Percentiles rank a stretch among this genome's conserved stretches.
Conservation (phyloP, 78 protist species). For the Dictyostelium purpureum region DNA sequence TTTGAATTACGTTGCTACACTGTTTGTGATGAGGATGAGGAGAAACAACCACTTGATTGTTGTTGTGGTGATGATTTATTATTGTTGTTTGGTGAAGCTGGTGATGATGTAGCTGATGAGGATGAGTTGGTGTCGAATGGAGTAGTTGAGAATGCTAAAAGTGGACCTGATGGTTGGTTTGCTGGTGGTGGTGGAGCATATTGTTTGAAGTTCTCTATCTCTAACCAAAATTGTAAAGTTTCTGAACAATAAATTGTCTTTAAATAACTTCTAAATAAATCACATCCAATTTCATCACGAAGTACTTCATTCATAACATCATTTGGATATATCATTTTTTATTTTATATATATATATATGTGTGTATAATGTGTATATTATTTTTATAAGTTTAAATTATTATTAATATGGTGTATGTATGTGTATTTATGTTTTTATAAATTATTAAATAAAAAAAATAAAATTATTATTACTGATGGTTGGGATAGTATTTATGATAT, state of each 20-base stretch:
- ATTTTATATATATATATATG: neutral
- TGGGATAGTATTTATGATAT: neutral
- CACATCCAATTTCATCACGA: slow-evolving; percentile 67
- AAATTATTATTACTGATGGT: neutral
- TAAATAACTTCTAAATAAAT: slow-evolving; percentile 57
- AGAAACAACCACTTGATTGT: slow-evolving; percentile 18
- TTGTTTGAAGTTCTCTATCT: slow-evolving; percentile 43
- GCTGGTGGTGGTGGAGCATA: slow-evolving; percentile 51
- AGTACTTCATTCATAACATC: slow-evolving; percentile 81
- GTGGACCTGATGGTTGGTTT: neutral
- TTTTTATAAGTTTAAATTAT: neutral
- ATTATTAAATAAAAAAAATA: too few species aligned
- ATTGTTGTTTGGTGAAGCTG: neutral
- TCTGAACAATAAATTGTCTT: slow-evolving; percentile 76
- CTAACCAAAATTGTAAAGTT: slow-evolving; percentile 70
- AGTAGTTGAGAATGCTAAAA: slow-evolving; percentile 57
- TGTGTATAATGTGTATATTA: neutral
- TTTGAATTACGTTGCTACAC: neutral
- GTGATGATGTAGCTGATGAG: neutral
- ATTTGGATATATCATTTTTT: slow-evolving; percentile 75
- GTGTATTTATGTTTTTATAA: neutral
- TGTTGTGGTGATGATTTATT: neutral
- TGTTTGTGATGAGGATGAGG: neutral
- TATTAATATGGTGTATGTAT: neutral
- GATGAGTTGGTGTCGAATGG: slow-evolving; percentile 33